Percentiles rank a stretch among this genome's conserved stretches.
Conservation (phyloP, 1,284 basidiomycete genomes). For the Lignosus rhinocerotis region DNA sequence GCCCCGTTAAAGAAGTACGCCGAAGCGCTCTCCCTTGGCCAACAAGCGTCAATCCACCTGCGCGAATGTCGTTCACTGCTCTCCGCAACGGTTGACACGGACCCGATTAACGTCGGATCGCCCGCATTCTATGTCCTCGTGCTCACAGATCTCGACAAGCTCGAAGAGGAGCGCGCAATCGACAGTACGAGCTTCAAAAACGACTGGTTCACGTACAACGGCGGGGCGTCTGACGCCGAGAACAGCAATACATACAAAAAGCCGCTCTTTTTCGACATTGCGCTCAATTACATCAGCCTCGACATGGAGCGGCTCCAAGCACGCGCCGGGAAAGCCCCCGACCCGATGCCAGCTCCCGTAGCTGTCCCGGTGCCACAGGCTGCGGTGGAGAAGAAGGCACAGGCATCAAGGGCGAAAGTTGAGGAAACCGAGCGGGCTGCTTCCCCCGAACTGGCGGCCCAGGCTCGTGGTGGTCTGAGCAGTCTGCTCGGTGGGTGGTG, state of each 20-base stretch:
- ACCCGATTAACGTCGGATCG: conserved; percentile 43
- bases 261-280: conserved; percentile 90
- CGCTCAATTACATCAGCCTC: conserved; percentile 88
- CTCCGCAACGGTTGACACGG: conserved; percentile 36
- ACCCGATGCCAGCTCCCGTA: conserved; percentile 13
- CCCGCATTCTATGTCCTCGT: conserved; percentile 60
- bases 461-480: conserved; percentile 40
- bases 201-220: conserved; percentile 79
- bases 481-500: conserved; percentile 57
- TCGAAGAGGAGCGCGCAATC: conserved; percentile 51
- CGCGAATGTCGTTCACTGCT: conserved; percentile 64
- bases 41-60: conserved; percentile 68
- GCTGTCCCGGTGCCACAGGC: conserved; percentile 26
- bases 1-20: conserved; percentile 67
- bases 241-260: conserved; percentile 62
- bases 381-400: conserved; percentile 31
- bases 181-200: conserved; percentile 66
- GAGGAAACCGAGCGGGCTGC: conserved; percentile 39
- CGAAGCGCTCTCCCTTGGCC: conserved; percentile 67
- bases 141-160: conserved; percentile 42
- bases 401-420: conserved; percentile 32
- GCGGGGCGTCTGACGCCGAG: conserved; percentile 50
- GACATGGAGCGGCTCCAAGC: conserved; percentile 78
- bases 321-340: conserved; percentile 62
- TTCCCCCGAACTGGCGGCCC: conserved; percentile 42